A percentile compares a stretch with the other conserved stretches of the same genome.
phyloP scores from a whole-genome alignment of 441 rosid species.

The Gossypium gossypioides region DNA sequence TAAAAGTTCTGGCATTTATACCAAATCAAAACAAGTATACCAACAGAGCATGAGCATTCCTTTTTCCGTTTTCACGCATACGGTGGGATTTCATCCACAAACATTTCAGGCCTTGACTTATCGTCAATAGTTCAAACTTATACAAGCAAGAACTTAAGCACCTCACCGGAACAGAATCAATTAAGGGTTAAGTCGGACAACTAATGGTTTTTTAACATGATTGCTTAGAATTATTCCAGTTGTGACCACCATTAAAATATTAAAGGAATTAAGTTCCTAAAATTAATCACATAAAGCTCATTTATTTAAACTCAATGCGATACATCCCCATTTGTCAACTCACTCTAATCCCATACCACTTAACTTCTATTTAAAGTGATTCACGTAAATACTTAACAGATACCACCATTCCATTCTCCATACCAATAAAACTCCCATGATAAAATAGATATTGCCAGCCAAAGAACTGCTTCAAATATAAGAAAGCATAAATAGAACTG shows the following conservation, averaged over 20 bases:
- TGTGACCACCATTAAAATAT: neutral
- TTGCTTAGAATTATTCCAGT: neutral
- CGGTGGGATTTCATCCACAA: neutral
- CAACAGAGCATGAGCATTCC: neutral
- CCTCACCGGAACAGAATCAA: neutral
- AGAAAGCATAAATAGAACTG: neutral
- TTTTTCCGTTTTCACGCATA: neutral
- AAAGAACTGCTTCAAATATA: neutral
- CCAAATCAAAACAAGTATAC: neutral
- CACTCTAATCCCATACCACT: neutral
- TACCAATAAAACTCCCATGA: neutral
- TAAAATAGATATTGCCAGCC: neutral
- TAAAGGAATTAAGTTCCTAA: neutral
- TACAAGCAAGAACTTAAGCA: neutral
- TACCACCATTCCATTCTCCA: no score
- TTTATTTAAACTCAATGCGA: neutral
- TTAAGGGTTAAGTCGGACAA: neutral
- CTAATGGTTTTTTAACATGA: neutral
- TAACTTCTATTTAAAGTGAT: neutral
- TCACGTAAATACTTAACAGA: neutral
- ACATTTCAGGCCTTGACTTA: neutral
- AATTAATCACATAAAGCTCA: neutral
- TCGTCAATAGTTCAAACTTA: neutral
- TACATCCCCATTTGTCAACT: neutral
- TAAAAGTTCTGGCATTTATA: neutral